Evolutionary conservation across 495 filamentous ascomycete genomes (phyloP).

Genomic region (Penicillium coprophilum): DNA sequence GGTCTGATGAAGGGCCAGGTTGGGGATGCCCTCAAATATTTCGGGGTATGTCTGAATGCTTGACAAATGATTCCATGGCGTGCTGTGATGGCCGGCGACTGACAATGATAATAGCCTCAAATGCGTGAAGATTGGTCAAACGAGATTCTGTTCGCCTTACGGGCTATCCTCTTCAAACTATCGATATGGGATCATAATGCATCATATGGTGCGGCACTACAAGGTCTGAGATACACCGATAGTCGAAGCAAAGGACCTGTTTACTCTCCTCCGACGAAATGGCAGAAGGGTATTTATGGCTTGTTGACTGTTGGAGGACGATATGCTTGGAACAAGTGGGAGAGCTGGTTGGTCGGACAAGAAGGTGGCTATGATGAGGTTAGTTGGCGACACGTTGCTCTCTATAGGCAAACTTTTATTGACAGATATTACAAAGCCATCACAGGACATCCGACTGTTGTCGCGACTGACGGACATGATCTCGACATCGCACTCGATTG

Average conservation of each 20-base stretch:
- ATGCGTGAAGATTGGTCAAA: slow-evolving; percentile 77
- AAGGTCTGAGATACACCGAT: slow-evolving; percentile 87
- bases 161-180: slow-evolving; percentile 86
- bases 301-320: slow-evolving; percentile 81
- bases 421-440: slow-evolving; percentile 36
- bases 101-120: slow-evolving; percentile 45
- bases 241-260: slow-evolving; percentile 65
- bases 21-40: slow-evolving; percentile 85
- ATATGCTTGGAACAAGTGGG: slow-evolving; percentile 89
- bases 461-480: slow-evolving; percentile 66
- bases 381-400: slow-evolving; percentile 10
- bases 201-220: slow-evolving; percentile 88
- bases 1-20: slow-evolving; percentile 82
- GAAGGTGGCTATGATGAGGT: slow-evolving; percentile 70
- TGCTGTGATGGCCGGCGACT: not conserved
- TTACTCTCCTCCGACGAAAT: slow-evolving; percentile 60
- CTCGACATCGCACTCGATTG: slow-evolving; percentile 72
- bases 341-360: slow-evolving; percentile 74
- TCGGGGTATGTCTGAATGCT: slow-evolving; percentile 52
- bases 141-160: slow-evolving; percentile 76
- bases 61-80: too few species aligned
- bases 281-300: slow-evolving; percentile 84
- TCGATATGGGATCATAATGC: slow-evolving; percentile 95
- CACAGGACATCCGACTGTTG: slow-evolving; percentile 54
- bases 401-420: slow-evolving; percentile 14